phyloP scores from a whole-genome alignment of 257 asterid genomes.

The Petrea volubilis region DNA sequence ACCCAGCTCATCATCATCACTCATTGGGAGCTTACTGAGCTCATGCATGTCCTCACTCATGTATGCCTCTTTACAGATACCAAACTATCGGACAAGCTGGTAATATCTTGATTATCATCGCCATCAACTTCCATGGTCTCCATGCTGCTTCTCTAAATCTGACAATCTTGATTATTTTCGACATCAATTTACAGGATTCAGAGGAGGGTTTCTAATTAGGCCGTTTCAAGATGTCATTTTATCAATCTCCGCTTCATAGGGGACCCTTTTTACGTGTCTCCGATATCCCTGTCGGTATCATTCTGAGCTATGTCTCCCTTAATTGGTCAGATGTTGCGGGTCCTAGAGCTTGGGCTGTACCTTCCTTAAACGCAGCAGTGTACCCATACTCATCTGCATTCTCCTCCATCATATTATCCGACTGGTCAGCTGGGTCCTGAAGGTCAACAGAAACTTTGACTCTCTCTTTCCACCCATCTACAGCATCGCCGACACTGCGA shows the following conservation, averaged over 20 bases:
- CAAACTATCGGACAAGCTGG: conserved; percentile 44
- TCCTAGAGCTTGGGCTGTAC: conserved; percentile 95
- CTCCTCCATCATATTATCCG: conserved; percentile 60
- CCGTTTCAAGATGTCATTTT: conserved; percentile 43
- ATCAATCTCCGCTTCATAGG: conserved; percentile 49
- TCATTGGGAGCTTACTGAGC: conserved; percentile 32
- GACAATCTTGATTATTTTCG: conserved; percentile 28
- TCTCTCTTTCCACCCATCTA: conserved; percentile 96
- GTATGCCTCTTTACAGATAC: conserved; percentile 54
- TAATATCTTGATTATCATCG: conserved; percentile 29
- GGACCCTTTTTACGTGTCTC: conserved; percentile 36
- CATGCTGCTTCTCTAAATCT: conserved; percentile 46
- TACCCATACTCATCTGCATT: conserved; percentile 82
- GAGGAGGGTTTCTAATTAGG: conserved; percentile 37
- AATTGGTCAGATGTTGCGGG: conserved; percentile 89
- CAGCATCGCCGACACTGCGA: conserved; percentile 89
- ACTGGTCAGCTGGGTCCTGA: conserved; percentile 41
- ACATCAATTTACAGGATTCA: conserved; percentile 32
- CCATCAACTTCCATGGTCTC: conserved; percentile 43
- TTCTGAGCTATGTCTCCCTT: conserved; percentile 52
- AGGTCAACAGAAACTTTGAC: conserved; percentile 82
- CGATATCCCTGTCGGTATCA: conserved; percentile 55
- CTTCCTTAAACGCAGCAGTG: conserved; percentile 80
- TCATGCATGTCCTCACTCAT: conserved; percentile 51
- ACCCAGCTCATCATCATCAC: conserved; percentile 61